Conservation (phyloP, 805 yeast genomes). For the Cyberlindnera americana region DNA sequence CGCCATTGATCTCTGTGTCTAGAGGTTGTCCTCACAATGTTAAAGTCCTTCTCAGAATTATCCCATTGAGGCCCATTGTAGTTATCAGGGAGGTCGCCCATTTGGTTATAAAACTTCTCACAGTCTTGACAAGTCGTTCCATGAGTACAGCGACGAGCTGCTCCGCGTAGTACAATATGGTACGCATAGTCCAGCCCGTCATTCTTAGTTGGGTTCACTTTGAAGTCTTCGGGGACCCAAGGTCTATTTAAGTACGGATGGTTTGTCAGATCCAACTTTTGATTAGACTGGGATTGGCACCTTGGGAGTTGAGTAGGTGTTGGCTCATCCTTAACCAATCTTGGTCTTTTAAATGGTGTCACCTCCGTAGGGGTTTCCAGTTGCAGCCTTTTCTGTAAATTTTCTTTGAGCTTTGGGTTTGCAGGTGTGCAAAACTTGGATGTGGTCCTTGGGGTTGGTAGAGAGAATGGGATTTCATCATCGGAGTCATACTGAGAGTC, state of each 20-base stretch:
- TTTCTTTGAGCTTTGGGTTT: background rate
- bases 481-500: constrained; percentile 17
- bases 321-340: constrained; percentile 3
- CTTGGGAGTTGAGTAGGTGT: background rate
- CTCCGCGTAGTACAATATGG: constrained; percentile 34
- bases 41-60: constrained; percentile 6
- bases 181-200: constrained; percentile 30
- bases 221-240: constrained; percentile 39
- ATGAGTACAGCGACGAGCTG: constrained; percentile 30
- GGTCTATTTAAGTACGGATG: constrained; percentile 24
- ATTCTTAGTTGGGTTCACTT: constrained; percentile 32
- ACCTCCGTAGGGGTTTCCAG: constrained; percentile 19
- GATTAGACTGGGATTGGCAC: background rate
- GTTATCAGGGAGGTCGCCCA: constrained; percentile 26
- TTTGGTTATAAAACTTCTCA: constrained; percentile 29
- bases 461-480: constrained; percentile 2
- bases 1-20: constrained; percentile 28
- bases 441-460: constrained; percentile 11
- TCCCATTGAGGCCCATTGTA: constrained; percentile 31
- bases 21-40: constrained; percentile 22
- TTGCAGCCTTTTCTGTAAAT: constrained; percentile 1
- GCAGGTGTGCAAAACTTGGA: constrained; percentile 17
- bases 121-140: constrained; percentile 35
- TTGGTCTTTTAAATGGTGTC: constrained; percentile 18
- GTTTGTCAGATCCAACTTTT: constrained; percentile 14